Percentiles rank a stretch among this genome's conserved stretches.
Evolutionary conservation across 352 stramenopile genomes (phyloP).

Genomic region (Detonula confervacea): DNA sequence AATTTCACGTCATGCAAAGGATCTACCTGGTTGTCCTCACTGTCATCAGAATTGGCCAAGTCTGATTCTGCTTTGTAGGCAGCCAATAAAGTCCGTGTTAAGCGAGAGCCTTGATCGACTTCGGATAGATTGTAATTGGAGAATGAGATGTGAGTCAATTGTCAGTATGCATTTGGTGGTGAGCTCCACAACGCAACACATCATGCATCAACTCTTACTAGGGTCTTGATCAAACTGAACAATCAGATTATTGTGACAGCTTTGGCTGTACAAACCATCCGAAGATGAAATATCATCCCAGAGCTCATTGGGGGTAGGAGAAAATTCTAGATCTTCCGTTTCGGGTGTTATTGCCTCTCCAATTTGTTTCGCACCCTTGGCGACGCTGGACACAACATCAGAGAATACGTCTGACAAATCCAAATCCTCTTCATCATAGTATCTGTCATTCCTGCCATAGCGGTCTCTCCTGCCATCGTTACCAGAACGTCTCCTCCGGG

Average conservation of each 20-base stretch:
- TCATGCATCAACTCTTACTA: neutral
- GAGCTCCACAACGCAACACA: too few species aligned
- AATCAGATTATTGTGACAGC: constrained; percentile 72
- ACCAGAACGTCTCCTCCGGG: constrained; percentile 26
- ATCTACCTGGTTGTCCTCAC: constrained; percentile 6
- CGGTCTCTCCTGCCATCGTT: constrained; percentile 20
- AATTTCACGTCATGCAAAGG: constrained; percentile 70
- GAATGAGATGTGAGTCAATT: too few species aligned
- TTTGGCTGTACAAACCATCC: constrained; percentile 44
- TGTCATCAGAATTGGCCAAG: neutral
- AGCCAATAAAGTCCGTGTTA: constrained; percentile 51
- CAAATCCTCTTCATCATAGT: constrained; percentile 52
- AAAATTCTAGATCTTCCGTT: constrained; percentile 73
- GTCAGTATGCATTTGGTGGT: too few species aligned
- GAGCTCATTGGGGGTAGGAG: constrained; percentile 69
- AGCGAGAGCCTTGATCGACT: constrained; percentile 76
- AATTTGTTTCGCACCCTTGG: constrained; percentile 49
- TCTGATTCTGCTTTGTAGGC: constrained; percentile 16
- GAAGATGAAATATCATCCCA: constrained; percentile 62
- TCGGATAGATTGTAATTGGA: too few species aligned
- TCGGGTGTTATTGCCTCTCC: constrained; percentile 60
- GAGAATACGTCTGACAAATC: constrained; percentile 53
- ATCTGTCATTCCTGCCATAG: constrained; percentile 20
- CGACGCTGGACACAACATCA: constrained; percentile 44
- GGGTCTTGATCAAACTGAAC: constrained; percentile 82